Base-by-base conservation (phyloP, 768 basidiomycete genomes). In the Hirschioporus abietinus region DNA sequence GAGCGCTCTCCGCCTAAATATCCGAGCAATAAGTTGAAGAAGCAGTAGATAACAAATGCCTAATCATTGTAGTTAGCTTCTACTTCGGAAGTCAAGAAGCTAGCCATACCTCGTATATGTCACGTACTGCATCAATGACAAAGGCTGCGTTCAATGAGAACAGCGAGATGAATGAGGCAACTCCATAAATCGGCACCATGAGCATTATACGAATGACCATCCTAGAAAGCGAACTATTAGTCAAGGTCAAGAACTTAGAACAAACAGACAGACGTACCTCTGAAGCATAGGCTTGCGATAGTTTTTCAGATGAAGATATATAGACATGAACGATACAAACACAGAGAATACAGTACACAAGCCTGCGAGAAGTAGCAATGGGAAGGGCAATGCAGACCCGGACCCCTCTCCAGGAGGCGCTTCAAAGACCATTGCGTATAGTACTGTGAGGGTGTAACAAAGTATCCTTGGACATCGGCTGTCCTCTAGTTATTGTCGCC, bases 41-140 rank as follows among this genome's bases (percentile, higher is more conserved):
- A 96, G 73, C 91, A 93, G 76, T 96, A 96, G 66, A 96, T 96
- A 17, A 96, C 93, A 75, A 95, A 96, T 1, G 94, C 94, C 93
- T 95, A 65, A 2, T 25, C 35, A 35, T 1, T 7, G 15, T 24
- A 0, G 18, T 65, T 60, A 60, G 42, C 27, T 1, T 23, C 59
- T 42, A 35, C 58, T 10, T 25, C 20, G 25, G 65, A 9, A 27
- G 57, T 24, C 9, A 23, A 15, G 20, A 9, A 24, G 23, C 12
- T 2, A 27, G 6, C 74, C 85, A 67, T 67, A 94, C 95, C 84
- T 99, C 97, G 76, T 99, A 99, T 18, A 99, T 86, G 76, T 99
- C 97, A 58, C 97, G 85, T 68, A 99, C 82, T 18, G 86, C 94
- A 75, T 99, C 97, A 68, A 99, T 96, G 68, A 97, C 89, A 80